Evolutionary conservation across 2,329 filamentous ascomycete genomes (phyloP), one percentile per base, ranked within the genome.

Genomic region (Macrophomina pseudophaseolina): DNA sequence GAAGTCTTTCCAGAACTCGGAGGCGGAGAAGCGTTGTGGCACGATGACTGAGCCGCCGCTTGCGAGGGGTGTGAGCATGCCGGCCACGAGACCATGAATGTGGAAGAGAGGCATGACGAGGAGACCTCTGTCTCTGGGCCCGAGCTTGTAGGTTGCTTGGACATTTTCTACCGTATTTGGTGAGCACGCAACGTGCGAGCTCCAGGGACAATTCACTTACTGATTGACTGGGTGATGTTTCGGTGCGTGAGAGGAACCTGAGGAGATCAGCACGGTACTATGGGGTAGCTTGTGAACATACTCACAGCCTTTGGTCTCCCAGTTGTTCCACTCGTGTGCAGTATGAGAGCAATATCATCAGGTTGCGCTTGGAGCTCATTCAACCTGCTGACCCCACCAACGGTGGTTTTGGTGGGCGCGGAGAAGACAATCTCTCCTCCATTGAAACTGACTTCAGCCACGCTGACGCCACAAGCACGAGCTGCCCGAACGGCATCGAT

Each of bases 81-180:
- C 91, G 67, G 91, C 92, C 16, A 94, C 83, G 0, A 94, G 85
- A n/a, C 91, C 91, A 74, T 93, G 91, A 52, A 94, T 91, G 78
- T 94, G 91, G 83, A 94, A 94, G 1, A 93, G 84, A 14, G 91
- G 91, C 91, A 93, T 94, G 68, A 94, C 90, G 7, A 94, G 85
- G 84, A 91, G 88, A 23, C 91, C 92, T 51, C 91, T 86, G 76
- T 94, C 91, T 59, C 83, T 74, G 4, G 86, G 77, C 0, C 86
- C 88, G 66, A 94, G 85, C 54, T 88, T 78, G 77, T 93, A 94
- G 8, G 91, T 93, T 67, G 84, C 81, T 73, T 88, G 83, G 74
- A 93, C 91, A 78, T 93, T 93, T 71, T 83, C 86, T 88, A 69
- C 48, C 14, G n/a, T 2, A 28, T 9, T 11, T 2, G 23, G 18